Percentiles rank a stretch among this genome's conserved stretches.
phyloP scores from a whole-genome alignment of 2,329 filamentous ascomycete species.

The Arthroderma uncinatum region DNA sequence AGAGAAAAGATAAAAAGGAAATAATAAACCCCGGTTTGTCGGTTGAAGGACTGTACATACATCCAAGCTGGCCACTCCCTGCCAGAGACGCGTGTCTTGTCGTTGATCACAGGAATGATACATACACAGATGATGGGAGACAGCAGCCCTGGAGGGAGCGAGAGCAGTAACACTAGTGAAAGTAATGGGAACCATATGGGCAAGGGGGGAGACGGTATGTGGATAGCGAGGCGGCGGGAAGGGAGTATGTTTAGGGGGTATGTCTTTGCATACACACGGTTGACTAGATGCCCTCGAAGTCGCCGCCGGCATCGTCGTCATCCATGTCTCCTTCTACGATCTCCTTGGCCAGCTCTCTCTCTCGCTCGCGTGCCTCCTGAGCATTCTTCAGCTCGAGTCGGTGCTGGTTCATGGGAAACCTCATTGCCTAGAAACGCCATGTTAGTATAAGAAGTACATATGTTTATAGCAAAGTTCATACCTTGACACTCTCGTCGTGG shows the following conservation, averaged over 20 bases:
- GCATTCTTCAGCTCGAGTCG: conserved; percentile 94
- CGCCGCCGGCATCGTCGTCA: conserved; percentile 87
- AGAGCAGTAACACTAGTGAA: not conserved
- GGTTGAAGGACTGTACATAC: conserved; percentile 20
- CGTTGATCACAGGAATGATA: conserved; percentile 11
- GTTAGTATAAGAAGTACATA: conserved; percentile 19
- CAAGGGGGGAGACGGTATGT: not conserved
- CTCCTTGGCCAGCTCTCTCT: conserved; percentile 96
- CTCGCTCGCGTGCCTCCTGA: conserved; percentile 91
- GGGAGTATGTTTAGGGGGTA: not conserved
- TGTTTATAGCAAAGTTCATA: conserved; percentile 33
- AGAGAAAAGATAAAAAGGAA: not conserved
- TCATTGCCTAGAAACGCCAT: conserved; percentile 60
- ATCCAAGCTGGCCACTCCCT: conserved; percentile 9
- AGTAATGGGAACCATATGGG: not conserved
- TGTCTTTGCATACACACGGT: not conserved
- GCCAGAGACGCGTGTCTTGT: conserved; percentile 4
- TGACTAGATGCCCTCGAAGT: conserved; percentile 83
- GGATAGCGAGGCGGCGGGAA: not conserved
- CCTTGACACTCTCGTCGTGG: conserved; percentile 97
- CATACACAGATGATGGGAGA: not conserved
- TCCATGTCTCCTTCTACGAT: conserved; percentile 96
- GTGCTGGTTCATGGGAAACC: conserved; percentile 99
- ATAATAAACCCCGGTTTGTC: conserved; percentile 10
- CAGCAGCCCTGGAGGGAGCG: not conserved